These are phyloP conservation scores for Xylariaceae sp. DNA, from an alignment of 2,329 filamentous ascomycete species.

Conservation along the genomic window DNA sequence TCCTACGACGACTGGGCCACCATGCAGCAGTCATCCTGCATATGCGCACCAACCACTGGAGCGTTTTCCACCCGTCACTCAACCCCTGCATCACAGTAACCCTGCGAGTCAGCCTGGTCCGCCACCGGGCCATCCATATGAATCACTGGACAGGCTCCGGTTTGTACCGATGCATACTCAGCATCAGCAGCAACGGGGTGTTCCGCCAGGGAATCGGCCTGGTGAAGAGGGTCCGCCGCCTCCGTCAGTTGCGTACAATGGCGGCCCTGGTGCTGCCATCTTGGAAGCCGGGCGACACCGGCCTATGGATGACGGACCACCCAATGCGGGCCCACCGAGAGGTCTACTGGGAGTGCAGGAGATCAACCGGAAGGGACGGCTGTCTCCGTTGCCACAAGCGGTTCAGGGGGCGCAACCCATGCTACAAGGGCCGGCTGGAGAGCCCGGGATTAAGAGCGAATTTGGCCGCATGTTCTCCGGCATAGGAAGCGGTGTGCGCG, in stretches of 20 bases:
- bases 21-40: slow-evolving; percentile 36
- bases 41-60: slow-evolving; percentile 37
- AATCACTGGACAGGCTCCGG: slow-evolving; percentile 48
- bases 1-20: slow-evolving; percentile 38
- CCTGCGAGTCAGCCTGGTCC: slow-evolving; percentile 28
- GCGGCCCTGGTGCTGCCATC: slow-evolving; percentile 37
- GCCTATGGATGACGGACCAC: slow-evolving; percentile 48
- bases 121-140: slow-evolving; percentile 36
- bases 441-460: slow-evolving; percentile 89
- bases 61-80: slow-evolving; percentile 36
- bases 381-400: slow-evolving; percentile 86
- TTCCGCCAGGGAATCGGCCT: slow-evolving; percentile 37
- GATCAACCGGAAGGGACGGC: slow-evolving; percentile 72
- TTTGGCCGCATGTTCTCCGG: slow-evolving; percentile 93
- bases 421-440: slow-evolving; percentile 69
- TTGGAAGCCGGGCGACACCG: slow-evolving; percentile 42
- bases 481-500: slow-evolving; percentile 60
- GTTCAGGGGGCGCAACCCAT: slow-evolving; percentile 87
- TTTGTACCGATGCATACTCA: slow-evolving; percentile 34
- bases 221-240: slow-evolving; percentile 47
- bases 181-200: slow-evolving; percentile 30
- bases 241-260: slow-evolving; percentile 46
- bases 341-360: slow-evolving; percentile 75
- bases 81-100: slow-evolving; percentile 31
- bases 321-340: slow-evolving; percentile 54